Evolutionary conservation across 2,329 filamentous ascomycete genomes (phyloP).

Genomic region (Aspergillus cejpii): DNA sequence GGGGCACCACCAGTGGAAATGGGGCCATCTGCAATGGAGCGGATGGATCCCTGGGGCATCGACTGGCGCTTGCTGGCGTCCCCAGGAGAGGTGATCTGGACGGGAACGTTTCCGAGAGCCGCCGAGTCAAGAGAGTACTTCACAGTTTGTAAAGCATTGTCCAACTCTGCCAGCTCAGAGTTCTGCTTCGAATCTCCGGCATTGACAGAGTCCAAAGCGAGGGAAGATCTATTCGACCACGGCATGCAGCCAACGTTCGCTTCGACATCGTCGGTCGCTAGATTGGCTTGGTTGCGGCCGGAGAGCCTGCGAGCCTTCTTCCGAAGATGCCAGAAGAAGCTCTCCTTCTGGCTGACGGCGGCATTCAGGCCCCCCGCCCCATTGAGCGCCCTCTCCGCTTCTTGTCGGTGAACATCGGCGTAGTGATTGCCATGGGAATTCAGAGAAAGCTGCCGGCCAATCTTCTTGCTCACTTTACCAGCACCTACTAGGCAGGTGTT

Average conservation of each 20-base stretch:
- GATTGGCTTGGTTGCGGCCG: slow-evolving; percentile 77
- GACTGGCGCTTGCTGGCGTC: slow-evolving; percentile 36
- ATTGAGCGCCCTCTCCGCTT: slow-evolving; percentile 84
- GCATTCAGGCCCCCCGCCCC: slow-evolving; percentile 70
- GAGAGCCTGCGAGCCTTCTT: slow-evolving; percentile 91
- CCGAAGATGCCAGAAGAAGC: slow-evolving; percentile 94
- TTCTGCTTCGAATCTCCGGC: slow-evolving; percentile 42
- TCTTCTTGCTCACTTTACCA: slow-evolving; percentile 72
- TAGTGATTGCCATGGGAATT: slow-evolving; percentile 92
- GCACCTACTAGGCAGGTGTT: slow-evolving; percentile 32
- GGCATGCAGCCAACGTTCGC: slow-evolving; percentile 87
- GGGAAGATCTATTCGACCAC: slow-evolving; percentile 80
- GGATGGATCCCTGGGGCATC: slow-evolving; percentile 32
- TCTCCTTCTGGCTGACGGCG: slow-evolving; percentile 76
- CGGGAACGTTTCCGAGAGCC: slow-evolving; percentile 33
- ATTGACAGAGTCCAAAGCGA: slow-evolving; percentile 61
- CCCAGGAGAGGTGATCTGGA: slow-evolving; percentile 29
- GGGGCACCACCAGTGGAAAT: slow-evolving; percentile 21
- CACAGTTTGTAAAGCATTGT: slow-evolving; percentile 55
- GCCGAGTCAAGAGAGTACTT: slow-evolving; percentile 51
- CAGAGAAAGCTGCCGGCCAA: slow-evolving; percentile 87
- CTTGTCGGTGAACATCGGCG: slow-evolving; percentile 77
- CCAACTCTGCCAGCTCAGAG: slow-evolving; percentile 54
- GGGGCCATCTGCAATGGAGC: slow-evolving; percentile 26
- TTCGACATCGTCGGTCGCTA: slow-evolving; percentile 80